Evolutionary conservation across 495 filamentous ascomycete genomes (phyloP), one percentile per base, ranked within the genome.

Genomic region (Copromyces sp.): DNA sequence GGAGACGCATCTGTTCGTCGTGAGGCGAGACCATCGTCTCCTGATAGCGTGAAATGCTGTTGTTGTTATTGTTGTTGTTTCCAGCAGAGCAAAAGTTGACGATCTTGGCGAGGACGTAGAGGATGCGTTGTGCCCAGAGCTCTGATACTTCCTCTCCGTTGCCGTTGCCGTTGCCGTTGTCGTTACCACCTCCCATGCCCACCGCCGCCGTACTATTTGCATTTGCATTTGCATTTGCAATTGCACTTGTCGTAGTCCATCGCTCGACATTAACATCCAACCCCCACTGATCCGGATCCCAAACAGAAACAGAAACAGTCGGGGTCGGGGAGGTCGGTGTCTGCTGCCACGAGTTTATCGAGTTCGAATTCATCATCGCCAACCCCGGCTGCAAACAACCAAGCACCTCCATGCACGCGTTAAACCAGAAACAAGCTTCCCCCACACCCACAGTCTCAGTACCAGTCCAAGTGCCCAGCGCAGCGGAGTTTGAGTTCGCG

Each of bases 371-470:
- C 29, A 61, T 61, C 53, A 17, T 16, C 6, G 8, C 12, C 53
- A 61, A 14, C 53, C 24, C 14, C n/a, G 17, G 20, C 9, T 29
- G 53, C 29, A 98, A 82, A 80, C 94, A 97, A 74, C 88, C 92
- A 32, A 98, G 85, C 14, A 98, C 82, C 78, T 99, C 95, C 89
- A 97, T 92, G 17, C 91, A 89, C 16, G 96, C 89, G 76, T 96
- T 98, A 20, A 97, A 81, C 94, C 95, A 98, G 81, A 98, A 98
- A 80, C 94, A 98, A 12, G 95, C 93, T 1, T 90, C 89, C 9
- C 93, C 94, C 59, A 98, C 87, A 4, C 94, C 93, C 4, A 8
- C 39, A 40, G 39, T 37, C 35, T 5, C 39, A 40, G 39, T 12
- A 40, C 39, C 39, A 40, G 11, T 12, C 39, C 39, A 3, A 61